Percentiles rank a stretch among this genome's conserved stretches.
Evolutionary conservation across 2,329 filamentous ascomycete species (phyloP).

Genomic region (Hypoxylon sp.): DNA sequence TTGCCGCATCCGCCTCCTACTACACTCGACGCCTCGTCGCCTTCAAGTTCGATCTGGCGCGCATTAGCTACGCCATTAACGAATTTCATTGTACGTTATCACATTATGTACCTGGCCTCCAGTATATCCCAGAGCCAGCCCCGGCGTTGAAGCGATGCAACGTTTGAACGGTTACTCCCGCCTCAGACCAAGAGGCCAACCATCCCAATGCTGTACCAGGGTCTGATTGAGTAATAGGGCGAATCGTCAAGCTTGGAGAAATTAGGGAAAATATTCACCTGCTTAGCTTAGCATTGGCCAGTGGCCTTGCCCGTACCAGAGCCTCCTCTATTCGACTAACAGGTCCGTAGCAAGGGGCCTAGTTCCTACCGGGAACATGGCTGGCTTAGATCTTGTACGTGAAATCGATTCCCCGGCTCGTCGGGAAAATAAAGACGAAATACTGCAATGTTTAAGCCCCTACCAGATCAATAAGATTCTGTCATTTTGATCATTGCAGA

Average conservation of each 20-base stretch:
- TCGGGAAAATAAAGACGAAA: constrained; percentile 1
- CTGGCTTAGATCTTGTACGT: constrained; percentile 11
- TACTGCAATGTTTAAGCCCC: neutral
- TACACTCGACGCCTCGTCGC: constrained; percentile 10
- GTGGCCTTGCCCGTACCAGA: constrained; percentile 9
- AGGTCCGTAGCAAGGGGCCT: neutral
- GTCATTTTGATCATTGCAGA: constrained; percentile 33
- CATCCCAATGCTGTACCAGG: constrained; percentile 10
- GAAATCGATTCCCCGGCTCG: constrained; percentile 1
- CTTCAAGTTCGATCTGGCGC: constrained; percentile 27
- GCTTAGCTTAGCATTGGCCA: constrained; percentile 2
- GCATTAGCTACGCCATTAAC: constrained; percentile 35
- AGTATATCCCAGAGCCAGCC: constrained; percentile 23
- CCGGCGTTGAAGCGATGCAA: constrained; percentile 31
- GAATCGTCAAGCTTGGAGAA: neutral
- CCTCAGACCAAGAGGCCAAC: constrained; percentile 22
- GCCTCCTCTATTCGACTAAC: neutral
- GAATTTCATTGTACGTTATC: constrained; percentile 22
- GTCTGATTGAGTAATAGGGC: constrained; percentile 20
- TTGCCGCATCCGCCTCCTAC: constrained; percentile 32
- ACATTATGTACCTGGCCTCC: constrained; percentile 18
- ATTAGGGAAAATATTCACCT: constrained; percentile 4
- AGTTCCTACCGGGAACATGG: neutral
- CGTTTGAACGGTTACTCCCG: constrained; percentile 40
- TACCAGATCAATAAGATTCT: constrained; percentile 20